phyloP scores from a whole-genome alignment of 2,329 filamentous ascomycete genomes.

The Paracoccidioides brasiliensis region DNA sequence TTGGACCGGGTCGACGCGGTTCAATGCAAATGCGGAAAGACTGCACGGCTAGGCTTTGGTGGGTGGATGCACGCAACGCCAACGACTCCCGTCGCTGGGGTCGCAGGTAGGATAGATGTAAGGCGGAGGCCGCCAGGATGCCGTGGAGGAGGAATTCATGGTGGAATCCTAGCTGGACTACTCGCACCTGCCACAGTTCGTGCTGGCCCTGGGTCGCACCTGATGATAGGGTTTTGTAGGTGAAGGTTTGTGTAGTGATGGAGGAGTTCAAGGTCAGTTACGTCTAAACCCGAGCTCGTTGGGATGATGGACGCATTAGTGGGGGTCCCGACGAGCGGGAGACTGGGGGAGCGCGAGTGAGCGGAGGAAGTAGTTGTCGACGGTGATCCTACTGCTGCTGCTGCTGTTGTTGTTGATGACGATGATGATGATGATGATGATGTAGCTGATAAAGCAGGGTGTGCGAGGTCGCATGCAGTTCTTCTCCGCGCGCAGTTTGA shows the following conservation, averaged over 20 bases:
- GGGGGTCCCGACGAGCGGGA: not conserved
- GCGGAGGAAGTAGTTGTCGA: conserved; percentile 1
- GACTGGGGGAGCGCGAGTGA: not conserved
- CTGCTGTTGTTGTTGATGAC: not conserved
- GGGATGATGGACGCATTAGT: conserved; percentile 9
- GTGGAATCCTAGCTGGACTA: conserved; percentile 22
- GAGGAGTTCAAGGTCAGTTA: conserved; percentile 21
- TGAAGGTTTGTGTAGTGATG: conserved; percentile 19
- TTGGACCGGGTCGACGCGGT: conserved; percentile 24
- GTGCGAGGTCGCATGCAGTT: conserved; percentile 17
- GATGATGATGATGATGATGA: conserved; percentile 1
- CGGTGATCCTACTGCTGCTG: not conserved
- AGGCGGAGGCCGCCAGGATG: conserved; percentile 26
- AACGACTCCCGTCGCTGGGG: conserved; percentile 15
- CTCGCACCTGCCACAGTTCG: conserved; percentile 19
- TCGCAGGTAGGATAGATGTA: conserved; percentile 25
- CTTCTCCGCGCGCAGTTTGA: conserved; percentile 17
- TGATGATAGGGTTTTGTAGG: conserved; percentile 15
- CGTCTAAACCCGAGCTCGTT: conserved; percentile 15
- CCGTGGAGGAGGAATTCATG: conserved; percentile 28
- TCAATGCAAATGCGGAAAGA: conserved; percentile 16
- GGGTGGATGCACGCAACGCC: conserved; percentile 16
- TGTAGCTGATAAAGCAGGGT: conserved; percentile 3
- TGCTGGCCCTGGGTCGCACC: conserved; percentile 13
- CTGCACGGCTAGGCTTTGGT: conserved; percentile 17